phyloP scores from a whole-genome alignment of 768 basidiomycete genomes.

The Kwoniella heveanensis region DNA sequence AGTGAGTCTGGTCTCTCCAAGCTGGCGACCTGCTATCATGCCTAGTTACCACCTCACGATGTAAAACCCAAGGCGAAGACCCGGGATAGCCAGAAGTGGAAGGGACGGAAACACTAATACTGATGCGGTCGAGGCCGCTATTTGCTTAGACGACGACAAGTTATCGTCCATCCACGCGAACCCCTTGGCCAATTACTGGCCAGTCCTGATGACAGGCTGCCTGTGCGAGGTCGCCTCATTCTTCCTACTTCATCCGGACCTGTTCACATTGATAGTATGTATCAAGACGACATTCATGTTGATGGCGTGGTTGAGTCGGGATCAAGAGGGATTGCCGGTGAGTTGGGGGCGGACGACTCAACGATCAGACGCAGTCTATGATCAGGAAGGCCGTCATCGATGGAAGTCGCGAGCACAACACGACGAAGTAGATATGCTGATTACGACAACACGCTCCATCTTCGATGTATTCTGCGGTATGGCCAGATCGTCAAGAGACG shows the following conservation, averaged over 20 bases:
- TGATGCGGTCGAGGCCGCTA: too few species aligned
- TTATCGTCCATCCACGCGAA: conserved; percentile 8
- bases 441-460: not conserved
- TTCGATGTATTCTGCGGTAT: not conserved
- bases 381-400: too few species aligned
- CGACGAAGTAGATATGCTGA: too few species aligned
- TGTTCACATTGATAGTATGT: conserved; percentile 45
- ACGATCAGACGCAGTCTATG: too few species aligned
- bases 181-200: conserved; percentile 42
- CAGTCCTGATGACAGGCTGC: conserved; percentile 27
- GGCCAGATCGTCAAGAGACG: not conserved
- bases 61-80: too few species aligned
- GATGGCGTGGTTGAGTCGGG: conserved; percentile 13
- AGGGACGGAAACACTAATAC: too few species aligned
- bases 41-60: too few species aligned
- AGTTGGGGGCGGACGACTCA: too few species aligned
- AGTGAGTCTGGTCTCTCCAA: too few species aligned
- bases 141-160: conserved; percentile 5
- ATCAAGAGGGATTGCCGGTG: conserved; percentile 14
- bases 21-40: too few species aligned
- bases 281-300: conserved; percentile 34
- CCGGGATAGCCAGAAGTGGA: too few species aligned
- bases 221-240: conserved; percentile 27
- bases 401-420: too few species aligned
- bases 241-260: conserved; percentile 39